Evolutionary conservation across 106 monocot genomes (phyloP).

Genomic region (Phalaenopsis aphrodite): DNA sequence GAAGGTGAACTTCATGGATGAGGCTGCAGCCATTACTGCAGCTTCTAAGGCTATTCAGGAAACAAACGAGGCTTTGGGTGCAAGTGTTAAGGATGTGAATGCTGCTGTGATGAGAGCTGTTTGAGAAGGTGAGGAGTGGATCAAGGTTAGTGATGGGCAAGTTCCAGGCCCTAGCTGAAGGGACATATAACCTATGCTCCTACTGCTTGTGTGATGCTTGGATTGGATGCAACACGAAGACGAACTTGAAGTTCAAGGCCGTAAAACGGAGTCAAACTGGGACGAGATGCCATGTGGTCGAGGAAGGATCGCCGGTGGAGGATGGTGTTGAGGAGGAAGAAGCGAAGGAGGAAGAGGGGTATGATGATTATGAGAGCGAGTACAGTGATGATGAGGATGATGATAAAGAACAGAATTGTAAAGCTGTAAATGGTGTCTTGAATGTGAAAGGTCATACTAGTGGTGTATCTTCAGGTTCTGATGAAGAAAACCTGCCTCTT

Average conservation of each 20-base stretch:
- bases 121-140: slow-evolving; percentile 75
- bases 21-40: slow-evolving; percentile 56
- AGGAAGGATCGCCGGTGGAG: slow-evolving; percentile 36
- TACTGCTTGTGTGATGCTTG: slow-evolving; percentile 82
- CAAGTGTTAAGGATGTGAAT: slow-evolving; percentile 55
- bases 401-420: slow-evolving; percentile 22
- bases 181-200: slow-evolving; percentile 56
- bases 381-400: slow-evolving; percentile 77
- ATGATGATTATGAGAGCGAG: slow-evolving; percentile 83
- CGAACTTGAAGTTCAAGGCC: slow-evolving; percentile 61
- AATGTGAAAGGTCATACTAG: slow-evolving; percentile 1
- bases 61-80: slow-evolving; percentile 67
- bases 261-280: slow-evolving; percentile 59
- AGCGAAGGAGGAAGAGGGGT: slow-evolving; percentile 62
- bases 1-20: slow-evolving; percentile 90
- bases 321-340: slow-evolving; percentile 22
- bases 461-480: slow-evolving; percentile 4
- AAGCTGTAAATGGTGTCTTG: slow-evolving; percentile 6
- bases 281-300: slow-evolving; percentile 34
- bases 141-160: slow-evolving; percentile 86
- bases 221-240: slow-evolving; percentile 82
- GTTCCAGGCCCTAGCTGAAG: slow-evolving; percentile 77
- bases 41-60: slow-evolving; percentile 80
- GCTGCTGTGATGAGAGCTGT: slow-evolving; percentile 59
- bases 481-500: background rate